These are phyloP conservation scores for Globisporangium parvum DNA, from an alignment of 352 stramenopile genomes.

Conservation along the genomic window DNA sequence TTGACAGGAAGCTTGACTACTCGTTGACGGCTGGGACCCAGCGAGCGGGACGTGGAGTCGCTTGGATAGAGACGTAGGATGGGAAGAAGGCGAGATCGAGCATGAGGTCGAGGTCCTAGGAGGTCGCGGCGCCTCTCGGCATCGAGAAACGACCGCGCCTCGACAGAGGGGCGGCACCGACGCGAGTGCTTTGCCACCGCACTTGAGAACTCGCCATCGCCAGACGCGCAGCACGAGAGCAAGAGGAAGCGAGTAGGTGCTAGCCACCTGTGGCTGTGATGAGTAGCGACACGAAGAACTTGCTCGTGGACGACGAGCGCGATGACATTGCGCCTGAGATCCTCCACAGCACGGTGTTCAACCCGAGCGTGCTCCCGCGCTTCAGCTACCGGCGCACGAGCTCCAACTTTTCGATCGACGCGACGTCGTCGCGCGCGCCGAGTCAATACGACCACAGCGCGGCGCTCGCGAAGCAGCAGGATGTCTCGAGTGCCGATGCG, in stretches of 20 bases:
- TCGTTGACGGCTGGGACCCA: no score
- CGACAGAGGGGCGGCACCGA: no score
- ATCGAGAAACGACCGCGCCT: neutral
- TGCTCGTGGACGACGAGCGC: conserved; percentile 8
- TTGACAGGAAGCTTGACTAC: no score
- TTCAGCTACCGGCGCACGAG: conserved; percentile 25
- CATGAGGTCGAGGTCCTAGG: no score
- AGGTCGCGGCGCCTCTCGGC: neutral
- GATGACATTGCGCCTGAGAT: conserved; percentile 13
- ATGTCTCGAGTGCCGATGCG: conserved; percentile 34
- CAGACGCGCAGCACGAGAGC: neutral
- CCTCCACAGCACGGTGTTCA: conserved; percentile 5
- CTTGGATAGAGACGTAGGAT: no score
- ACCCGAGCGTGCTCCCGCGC: conserved; percentile 18
- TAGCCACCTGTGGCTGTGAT: no score
- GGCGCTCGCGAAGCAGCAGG: conserved; percentile 18
- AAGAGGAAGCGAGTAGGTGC: neutral
- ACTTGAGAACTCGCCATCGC: no score
- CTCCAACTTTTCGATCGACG: conserved; percentile 8
- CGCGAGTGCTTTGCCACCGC: no score
- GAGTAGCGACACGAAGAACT: conserved; percentile 2
- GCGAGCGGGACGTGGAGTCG: no score
- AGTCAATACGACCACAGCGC: conserved; percentile 8
- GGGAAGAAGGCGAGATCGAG: no score
- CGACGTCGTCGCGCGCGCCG: neutral